phyloP scores from a whole-genome alignment of 139 green algal species.

The Chlamydomonas applanata region DNA sequence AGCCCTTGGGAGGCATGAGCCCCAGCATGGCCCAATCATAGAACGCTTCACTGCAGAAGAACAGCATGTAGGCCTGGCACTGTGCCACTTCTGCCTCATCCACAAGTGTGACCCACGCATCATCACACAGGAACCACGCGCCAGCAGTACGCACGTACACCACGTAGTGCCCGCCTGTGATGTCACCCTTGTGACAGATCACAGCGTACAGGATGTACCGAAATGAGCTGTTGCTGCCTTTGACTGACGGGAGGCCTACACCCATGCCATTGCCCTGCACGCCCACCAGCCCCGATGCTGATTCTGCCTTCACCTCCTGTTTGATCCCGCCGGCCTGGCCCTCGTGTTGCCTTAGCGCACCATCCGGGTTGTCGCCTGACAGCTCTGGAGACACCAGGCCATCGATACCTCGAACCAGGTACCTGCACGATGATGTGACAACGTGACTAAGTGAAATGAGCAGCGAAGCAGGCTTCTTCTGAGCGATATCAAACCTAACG shows the following conservation, averaged over 20 bases:
- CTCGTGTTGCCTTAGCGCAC: slow-evolving; percentile 4
- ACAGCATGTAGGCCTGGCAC: slow-evolving; percentile 89
- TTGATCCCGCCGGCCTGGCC: neutral
- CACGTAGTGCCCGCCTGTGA: slow-evolving; percentile 83
- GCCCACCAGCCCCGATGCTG: no score
- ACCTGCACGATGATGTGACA: no score
- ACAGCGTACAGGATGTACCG: slow-evolving; percentile 83
- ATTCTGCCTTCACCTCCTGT: neutral
- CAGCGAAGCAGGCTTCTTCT: no score
- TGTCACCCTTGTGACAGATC: slow-evolving; percentile 75
- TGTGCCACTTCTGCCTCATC: slow-evolving; percentile 58
- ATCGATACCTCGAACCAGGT: neutral
- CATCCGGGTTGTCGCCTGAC: neutral
- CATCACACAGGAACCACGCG: slow-evolving; percentile 85
- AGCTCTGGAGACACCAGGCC: neutral
- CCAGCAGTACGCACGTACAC: slow-evolving; percentile 15
- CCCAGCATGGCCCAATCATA: no score
- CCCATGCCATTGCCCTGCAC: neutral
- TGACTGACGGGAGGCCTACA: neutral
- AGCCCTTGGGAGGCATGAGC: no score
- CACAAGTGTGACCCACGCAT: slow-evolving; percentile 72
- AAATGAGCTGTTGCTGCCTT: neutral
- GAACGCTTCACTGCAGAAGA: slow-evolving; percentile 51
- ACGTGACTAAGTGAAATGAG: no score
- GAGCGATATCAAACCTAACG: no score